Evolutionary conservation across 768 basidiomycete genomes (phyloP).

Genomic region (Russula brevipes): DNA sequence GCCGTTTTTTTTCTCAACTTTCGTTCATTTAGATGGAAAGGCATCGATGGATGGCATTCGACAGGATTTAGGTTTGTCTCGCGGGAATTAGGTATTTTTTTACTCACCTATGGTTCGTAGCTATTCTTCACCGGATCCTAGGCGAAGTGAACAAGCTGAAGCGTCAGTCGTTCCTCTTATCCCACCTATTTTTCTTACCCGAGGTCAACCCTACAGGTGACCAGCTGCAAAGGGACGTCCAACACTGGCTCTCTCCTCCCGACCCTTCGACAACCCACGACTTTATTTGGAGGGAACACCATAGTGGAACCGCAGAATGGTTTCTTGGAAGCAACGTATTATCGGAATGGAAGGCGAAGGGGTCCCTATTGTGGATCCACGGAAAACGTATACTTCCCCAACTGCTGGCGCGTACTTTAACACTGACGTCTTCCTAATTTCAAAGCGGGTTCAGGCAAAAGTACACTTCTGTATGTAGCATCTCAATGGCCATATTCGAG

Average conservation of each 20-base stretch:
- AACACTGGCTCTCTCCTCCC: not conserved
- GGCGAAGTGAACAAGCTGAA: not conserved
- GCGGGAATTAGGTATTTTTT: not conserved
- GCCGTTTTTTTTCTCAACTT: not conserved
- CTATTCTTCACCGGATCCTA: not conserved
- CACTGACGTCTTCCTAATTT: not conserved
- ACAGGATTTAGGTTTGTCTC: not conserved
- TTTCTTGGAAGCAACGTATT: not conserved
- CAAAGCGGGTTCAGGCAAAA: slow-evolving; percentile 8
- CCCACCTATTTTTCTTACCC: not conserved
- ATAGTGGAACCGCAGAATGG: not conserved
- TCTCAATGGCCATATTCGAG: not conserved
- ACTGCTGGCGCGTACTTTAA: no score
- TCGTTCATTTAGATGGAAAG: not conserved
- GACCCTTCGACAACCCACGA: not conserved
- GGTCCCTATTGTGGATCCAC: slow-evolving; percentile 5
- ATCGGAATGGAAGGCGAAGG: not conserved
- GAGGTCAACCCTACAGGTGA: not conserved
- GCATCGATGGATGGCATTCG: not conserved
- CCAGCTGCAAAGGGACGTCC: not conserved
- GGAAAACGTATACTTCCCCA: not conserved
- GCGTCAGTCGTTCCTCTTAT: no score
- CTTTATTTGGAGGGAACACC: not conserved
- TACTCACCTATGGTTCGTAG: not conserved
- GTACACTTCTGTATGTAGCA: slow-evolving; percentile 1